Evolutionary conservation across 2,329 filamentous ascomycete species (phyloP).

Genomic region (Alternaria viburni): DNA sequence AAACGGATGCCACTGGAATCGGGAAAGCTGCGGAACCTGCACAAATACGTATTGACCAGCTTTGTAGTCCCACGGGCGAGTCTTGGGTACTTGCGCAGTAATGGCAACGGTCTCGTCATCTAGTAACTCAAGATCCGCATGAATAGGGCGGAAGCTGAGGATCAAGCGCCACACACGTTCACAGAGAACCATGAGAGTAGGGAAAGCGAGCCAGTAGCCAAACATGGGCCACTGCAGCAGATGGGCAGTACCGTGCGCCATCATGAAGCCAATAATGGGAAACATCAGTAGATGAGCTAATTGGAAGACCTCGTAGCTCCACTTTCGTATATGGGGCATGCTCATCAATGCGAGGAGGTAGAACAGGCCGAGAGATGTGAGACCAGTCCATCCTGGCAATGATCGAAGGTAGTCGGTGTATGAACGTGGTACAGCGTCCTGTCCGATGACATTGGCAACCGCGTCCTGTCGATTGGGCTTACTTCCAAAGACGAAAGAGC

Average conservation of each 20-base stretch:
- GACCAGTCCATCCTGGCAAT: constrained; percentile 59
- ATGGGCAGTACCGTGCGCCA: constrained; percentile 60
- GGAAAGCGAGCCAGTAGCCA: constrained; percentile 63
- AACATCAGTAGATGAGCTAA: constrained; percentile 65
- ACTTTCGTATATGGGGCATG: constrained; percentile 58
- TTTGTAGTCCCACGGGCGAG: constrained; percentile 60
- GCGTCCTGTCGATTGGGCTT: constrained; percentile 52
- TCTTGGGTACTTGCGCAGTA: constrained; percentile 56
- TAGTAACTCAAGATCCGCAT: constrained; percentile 56
- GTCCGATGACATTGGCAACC: constrained; percentile 55
- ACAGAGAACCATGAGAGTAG: constrained; percentile 57
- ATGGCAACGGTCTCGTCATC: constrained; percentile 62
- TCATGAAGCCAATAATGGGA: constrained; percentile 62
- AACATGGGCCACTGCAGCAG: constrained; percentile 64
- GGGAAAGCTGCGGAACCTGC: constrained; percentile 60
- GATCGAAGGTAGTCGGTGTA: constrained; percentile 58
- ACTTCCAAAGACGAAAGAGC: constrained; percentile 61
- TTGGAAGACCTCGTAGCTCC: constrained; percentile 65
- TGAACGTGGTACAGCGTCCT: constrained; percentile 51
- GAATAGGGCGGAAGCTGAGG: constrained; percentile 58
- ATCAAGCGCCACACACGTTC: constrained; percentile 57
- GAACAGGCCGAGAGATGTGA: constrained; percentile 58
- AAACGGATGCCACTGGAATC: constrained; percentile 67
- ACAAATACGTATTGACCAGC: constrained; percentile 66
- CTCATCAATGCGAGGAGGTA: constrained; percentile 58